Base-by-base conservation (phyloP, 139 green algal genomes). In the Micromonas pusilla region DNA sequence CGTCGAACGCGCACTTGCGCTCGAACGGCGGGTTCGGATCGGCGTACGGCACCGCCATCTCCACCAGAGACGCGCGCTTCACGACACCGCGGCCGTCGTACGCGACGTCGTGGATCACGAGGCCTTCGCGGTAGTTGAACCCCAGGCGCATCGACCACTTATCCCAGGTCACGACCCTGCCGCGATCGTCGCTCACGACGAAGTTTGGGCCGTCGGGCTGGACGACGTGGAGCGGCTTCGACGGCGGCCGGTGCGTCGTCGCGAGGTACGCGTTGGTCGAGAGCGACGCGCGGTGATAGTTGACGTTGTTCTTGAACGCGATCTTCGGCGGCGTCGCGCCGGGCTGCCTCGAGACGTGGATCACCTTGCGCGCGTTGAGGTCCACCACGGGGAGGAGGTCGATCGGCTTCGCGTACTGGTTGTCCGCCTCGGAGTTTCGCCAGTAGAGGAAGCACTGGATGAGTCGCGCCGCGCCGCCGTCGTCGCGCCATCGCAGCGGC, bases 391-490 rank as follows among this genome's bases (percentile, higher is more conserved):
- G 87, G 2, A 91, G 68, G 21, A 92, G 67, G 83, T 94, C 90
- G 52, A 88, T 67, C 0, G 90, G 90, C 81, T 95, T 88, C 0
- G 90, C 90, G 52, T 94, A 94, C 71, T 91, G 85, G 80, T 94
- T 94, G 79, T 92, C 89, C 54, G 83, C 81, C 0, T 81, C 74
- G 74, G 82, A 70, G 64, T 73, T 36, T 32, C 89, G 82, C 13
- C 84, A 62, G 78, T 94, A 94, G 57, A 93, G 79, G 80, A 93
- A 93, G 66, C 82, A 88, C 85, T 95, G 87, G 20, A 90, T 45
- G 32, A 86, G 80, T 0, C 86, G 64, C 37, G 45, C 31, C 2
- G 34, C 62, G 26, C 76, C 25, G 25, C 79, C 82, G 73, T 86
- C 65, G 30, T 76, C 57, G 19, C 73, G 62, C 63, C 37, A 77